Evolutionary conservation across 495 filamentous ascomycete species (phyloP).

Genomic region (Acidomyces sp.): DNA sequence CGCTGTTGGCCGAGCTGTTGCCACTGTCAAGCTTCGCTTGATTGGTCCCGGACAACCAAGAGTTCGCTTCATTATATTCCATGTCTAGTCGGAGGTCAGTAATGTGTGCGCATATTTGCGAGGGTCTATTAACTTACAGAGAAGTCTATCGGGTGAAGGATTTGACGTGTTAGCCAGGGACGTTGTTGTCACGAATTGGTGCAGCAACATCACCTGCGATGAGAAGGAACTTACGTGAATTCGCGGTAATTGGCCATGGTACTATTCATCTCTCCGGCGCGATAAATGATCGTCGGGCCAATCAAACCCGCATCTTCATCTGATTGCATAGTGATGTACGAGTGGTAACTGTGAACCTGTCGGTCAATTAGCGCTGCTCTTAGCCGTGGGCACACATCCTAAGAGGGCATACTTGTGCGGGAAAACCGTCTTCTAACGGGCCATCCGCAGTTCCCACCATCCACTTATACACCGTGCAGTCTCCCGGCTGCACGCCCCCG

Average conservation of each 20-base stretch:
- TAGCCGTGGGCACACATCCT: background rate
- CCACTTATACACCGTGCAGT: conserved; percentile 17
- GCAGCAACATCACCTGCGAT: too few species aligned
- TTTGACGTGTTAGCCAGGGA: too few species aligned
- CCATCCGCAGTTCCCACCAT: conserved; percentile 3
- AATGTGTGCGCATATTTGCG: too few species aligned
- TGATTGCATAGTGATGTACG: conserved; percentile 12
- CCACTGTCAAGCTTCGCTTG: background rate
- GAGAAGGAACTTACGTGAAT: too few species aligned
- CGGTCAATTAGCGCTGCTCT: background rate
- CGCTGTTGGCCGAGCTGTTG: background rate
- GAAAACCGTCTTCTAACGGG: too few species aligned
- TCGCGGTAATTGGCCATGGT: conserved; percentile 19
- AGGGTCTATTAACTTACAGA: too few species aligned
- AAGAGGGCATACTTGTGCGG: too few species aligned
- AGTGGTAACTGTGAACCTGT: conserved; percentile 13
- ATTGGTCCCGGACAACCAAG: conserved; percentile 13
- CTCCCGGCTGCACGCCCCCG: conserved; percentile 6
- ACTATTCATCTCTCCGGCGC: conserved; percentile 7
- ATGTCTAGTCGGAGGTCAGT: conserved; percentile 16
- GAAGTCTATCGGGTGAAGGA: too few species aligned
- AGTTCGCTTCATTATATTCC: conserved; percentile 14
- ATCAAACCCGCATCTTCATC: conserved; percentile 18
- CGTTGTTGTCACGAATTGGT: too few species aligned
- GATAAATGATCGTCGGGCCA: conserved; percentile 14